Conservation (phyloP, 345 rosid species). For the Eutrema yunnanense region DNA sequence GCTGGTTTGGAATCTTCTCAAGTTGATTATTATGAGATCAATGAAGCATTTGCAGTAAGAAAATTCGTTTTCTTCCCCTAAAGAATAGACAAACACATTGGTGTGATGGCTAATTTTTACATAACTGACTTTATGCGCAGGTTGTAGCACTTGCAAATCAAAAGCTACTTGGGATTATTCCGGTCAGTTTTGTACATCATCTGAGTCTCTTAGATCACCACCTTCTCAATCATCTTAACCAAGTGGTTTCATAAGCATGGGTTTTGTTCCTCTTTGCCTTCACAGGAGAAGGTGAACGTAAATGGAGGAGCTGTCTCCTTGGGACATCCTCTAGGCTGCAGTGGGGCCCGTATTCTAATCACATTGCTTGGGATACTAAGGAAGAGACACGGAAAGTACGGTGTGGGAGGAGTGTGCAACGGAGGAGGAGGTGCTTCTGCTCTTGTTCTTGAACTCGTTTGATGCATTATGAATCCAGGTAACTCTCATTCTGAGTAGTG, state of each 20-base stretch:
- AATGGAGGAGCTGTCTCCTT: conserved; percentile 96
- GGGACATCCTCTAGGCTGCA: conserved; percentile 99
- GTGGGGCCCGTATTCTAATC: conserved; percentile 93
- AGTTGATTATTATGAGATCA: conserved; percentile 89
- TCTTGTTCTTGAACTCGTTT: conserved; percentile 71
- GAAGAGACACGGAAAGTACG: conserved; percentile 71
- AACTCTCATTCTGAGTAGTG: background rate
- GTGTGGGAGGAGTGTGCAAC: conserved; percentile 93
- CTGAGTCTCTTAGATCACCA: background rate
- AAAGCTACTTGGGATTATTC: conserved; percentile 67
- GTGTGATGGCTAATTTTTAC: background rate
- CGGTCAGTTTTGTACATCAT: conserved; percentile 41
- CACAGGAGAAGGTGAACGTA: conserved; percentile 79
- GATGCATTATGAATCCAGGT: conserved; percentile 18
- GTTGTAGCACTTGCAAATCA: conserved; percentile 94
- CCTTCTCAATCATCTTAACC: background rate
- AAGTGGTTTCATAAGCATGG: background rate
- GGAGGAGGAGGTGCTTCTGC: conserved; percentile 99
- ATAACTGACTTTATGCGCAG: conserved; percentile 30
- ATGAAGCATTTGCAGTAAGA: conserved; percentile 96
- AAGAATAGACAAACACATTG: background rate
- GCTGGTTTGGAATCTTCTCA: conserved; percentile 80
- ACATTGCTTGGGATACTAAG: conserved; percentile 90
- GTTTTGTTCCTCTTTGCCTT: background rate
- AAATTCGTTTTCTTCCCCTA: background rate